Evolutionary conservation across 768 basidiomycete species (phyloP).

Genomic region (Boletus sensibilis): DNA sequence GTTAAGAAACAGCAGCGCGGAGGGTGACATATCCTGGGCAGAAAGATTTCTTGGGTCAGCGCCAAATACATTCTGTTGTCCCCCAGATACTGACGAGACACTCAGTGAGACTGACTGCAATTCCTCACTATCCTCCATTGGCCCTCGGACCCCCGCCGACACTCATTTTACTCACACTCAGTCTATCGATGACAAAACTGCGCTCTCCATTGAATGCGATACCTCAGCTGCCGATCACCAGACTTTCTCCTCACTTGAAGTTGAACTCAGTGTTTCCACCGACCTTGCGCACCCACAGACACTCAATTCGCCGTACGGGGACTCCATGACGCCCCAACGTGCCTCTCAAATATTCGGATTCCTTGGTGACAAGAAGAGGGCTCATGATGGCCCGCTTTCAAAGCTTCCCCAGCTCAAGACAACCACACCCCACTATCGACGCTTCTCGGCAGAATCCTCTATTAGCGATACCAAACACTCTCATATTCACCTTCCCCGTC

Average conservation of each 20-base stretch:
- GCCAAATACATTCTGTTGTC: background rate
- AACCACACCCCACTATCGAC: slow-evolving; percentile 19
- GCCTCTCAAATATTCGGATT: slow-evolving; percentile 79
- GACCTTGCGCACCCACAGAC: slow-evolving; percentile 35
- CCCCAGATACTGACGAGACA: slow-evolving; percentile 9
- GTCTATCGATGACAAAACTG: slow-evolving; percentile 37
- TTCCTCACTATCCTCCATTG: slow-evolving; percentile 49
- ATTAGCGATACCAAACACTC: slow-evolving; percentile 26
- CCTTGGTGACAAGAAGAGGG: slow-evolving; percentile 50
- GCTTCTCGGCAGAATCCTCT: slow-evolving; percentile 25
- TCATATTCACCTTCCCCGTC: slow-evolving; percentile 14
- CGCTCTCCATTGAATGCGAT: slow-evolving; percentile 49
- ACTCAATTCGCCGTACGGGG: slow-evolving; percentile 34
- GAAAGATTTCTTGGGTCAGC: slow-evolving; percentile 69
- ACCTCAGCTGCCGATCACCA: slow-evolving; percentile 35
- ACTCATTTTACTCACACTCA: slow-evolving; percentile 39
- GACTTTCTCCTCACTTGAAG: slow-evolving; percentile 71
- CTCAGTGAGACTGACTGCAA: slow-evolving; percentile 46
- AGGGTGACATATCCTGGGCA: slow-evolving; percentile 85
- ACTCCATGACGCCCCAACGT: slow-evolving; percentile 56
- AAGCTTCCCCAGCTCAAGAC: slow-evolving; percentile 32
- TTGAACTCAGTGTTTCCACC: slow-evolving; percentile 58
- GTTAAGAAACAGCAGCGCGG: slow-evolving; percentile 39
- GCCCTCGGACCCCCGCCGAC: slow-evolving; percentile 50
- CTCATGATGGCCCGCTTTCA: slow-evolving; percentile 34